phyloP scores from a whole-genome alignment of 371 early-diverging fungal genomes.

The Chytridium lagenaria region DNA sequence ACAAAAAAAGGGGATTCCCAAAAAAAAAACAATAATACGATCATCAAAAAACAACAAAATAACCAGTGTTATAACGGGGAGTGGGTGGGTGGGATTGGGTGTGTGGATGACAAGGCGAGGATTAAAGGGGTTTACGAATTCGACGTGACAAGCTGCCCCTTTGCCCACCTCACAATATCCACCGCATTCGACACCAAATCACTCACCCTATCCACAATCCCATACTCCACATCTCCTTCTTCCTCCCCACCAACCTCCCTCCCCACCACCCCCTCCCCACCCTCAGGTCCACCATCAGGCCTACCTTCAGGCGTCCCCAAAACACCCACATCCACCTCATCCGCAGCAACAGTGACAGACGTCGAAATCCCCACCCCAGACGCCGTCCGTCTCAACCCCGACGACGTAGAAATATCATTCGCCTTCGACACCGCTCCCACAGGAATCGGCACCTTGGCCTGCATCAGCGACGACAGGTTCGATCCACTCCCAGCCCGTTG shows the following conservation, averaged over 20 bases:
- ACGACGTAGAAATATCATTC: too few species aligned
- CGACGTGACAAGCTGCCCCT: constrained; percentile 9
- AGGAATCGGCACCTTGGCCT: too few species aligned
- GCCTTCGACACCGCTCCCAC: neutral
- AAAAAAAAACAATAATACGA: too few species aligned
- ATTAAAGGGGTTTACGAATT: too few species aligned
- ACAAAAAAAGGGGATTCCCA: too few species aligned
- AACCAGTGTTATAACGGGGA: too few species aligned
- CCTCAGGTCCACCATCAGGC: neutral
- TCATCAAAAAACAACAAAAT: too few species aligned
- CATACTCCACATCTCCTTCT: constrained; percentile 12
- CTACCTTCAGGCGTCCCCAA: neutral
- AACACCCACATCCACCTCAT: neutral
- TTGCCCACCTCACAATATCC: constrained; percentile 17
- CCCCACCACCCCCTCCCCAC: neutral
- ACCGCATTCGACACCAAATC: constrained; percentile 20
- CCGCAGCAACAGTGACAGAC: neutral
- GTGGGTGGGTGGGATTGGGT: too few species aligned
- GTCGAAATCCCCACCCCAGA: neutral
- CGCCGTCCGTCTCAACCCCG: constrained; percentile 7
- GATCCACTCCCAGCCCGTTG: neutral
- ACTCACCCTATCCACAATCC: constrained; percentile 13
- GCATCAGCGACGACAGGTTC: neutral
- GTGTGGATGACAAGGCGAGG: too few species aligned
- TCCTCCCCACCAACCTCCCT: neutral